Evolutionary conservation across 2,329 filamentous ascomycete species (phyloP).

Genomic region (Alternaria panax): DNA sequence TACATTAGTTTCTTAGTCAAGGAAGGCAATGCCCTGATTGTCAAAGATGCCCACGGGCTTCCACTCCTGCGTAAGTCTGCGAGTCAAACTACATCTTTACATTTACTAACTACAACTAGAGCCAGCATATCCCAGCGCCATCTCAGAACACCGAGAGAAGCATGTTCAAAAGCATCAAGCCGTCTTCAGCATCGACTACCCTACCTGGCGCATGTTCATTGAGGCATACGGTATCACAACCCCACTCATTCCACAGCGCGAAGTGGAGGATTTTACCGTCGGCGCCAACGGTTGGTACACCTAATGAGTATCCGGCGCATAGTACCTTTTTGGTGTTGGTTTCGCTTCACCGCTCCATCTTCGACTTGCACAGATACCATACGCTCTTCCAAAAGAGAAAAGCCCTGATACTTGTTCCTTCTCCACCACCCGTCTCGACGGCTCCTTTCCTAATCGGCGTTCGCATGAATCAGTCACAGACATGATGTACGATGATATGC

Average conservation of each 20-base stretch:
- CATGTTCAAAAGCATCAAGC: constrained; percentile 73
- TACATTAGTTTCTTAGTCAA: constrained; percentile 94
- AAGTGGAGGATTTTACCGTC: constrained; percentile 36
- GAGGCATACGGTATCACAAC: constrained; percentile 77
- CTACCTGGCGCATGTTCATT: constrained; percentile 80
- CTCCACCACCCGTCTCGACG: neutral
- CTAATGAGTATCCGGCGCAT: neutral
- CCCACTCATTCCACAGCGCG: constrained; percentile 83
- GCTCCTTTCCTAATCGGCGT: neutral
- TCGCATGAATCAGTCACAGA: neutral
- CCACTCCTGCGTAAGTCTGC: constrained; percentile 77
- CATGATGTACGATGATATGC: neutral
- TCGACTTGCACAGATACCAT: neutral
- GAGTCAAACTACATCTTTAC: neutral
- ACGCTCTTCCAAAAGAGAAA: neutral
- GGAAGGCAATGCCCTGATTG: constrained; percentile 80
- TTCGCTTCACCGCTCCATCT: neutral
- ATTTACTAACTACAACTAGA: constrained; percentile 41
- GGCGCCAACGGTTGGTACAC: constrained; percentile 38
- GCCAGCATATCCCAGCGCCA: constrained; percentile 56
- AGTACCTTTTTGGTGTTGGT: too few relatives aligned
- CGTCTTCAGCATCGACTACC: constrained; percentile 86
- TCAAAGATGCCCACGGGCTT: constrained; percentile 73
- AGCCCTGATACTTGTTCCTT: neutral
- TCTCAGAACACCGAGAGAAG: constrained; percentile 64